These are phyloP conservation scores for Monosporascus sp. DNA, from an alignment of 2,329 filamentous ascomycete species.

Conservation along the genomic window DNA sequence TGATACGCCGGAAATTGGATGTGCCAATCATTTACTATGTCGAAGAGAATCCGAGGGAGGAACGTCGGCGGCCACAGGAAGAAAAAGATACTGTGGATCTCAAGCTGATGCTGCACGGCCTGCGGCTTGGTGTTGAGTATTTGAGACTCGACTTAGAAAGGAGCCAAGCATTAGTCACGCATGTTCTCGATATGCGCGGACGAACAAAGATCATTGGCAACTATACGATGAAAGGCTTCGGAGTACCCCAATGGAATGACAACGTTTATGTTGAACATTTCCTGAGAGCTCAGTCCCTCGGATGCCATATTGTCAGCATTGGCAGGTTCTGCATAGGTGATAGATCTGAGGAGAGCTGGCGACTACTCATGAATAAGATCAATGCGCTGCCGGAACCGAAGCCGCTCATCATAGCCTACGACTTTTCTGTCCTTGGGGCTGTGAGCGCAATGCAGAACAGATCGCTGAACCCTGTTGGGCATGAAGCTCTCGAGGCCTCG, in stretches of 20 bases:
- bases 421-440: conserved; percentile 39
- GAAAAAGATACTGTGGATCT: conserved; percentile 43
- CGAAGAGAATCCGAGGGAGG: conserved; percentile 42
- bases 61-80: conserved; percentile 30
- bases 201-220: conserved; percentile 57
- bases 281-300: conserved; percentile 45
- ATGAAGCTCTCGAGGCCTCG: conserved; percentile 35
- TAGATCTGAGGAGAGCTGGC: conserved; percentile 42
- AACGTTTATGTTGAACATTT: conserved; percentile 48
- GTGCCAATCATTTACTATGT: conserved; percentile 54
- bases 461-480: conserved; percentile 49
- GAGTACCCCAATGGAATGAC: conserved; percentile 49
- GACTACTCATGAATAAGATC: conserved; percentile 45
- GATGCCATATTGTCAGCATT: conserved; percentile 58
- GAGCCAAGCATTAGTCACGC: conserved; percentile 40
- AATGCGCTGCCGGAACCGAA: conserved; percentile 37
- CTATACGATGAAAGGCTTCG: conserved; percentile 40
- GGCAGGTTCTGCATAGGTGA: conserved; percentile 53
- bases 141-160: conserved; percentile 58
- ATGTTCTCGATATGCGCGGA: conserved; percentile 47
- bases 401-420: conserved; percentile 44
- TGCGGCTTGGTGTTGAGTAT: conserved; percentile 62
- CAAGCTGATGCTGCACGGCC: conserved; percentile 54
- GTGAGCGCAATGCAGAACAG: conserved; percentile 35
- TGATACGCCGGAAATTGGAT: conserved; percentile 50